These are phyloP conservation scores for Aspergillus sp. DNA, from an alignment of 2,329 filamentous ascomycete genomes.

Conservation along the genomic window DNA sequence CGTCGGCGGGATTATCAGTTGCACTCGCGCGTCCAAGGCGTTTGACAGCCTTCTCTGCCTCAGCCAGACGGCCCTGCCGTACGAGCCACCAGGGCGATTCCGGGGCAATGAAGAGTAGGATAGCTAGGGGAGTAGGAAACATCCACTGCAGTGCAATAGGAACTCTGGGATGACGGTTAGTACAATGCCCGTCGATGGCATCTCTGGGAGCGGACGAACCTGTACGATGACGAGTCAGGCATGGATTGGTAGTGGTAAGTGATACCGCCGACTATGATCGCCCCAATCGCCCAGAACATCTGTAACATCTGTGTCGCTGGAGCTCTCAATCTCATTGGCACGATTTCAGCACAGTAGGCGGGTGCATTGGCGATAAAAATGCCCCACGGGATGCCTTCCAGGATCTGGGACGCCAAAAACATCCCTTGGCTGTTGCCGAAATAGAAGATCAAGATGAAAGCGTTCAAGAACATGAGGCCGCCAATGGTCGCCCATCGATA, in stretches of 20 bases:
- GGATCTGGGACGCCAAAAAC: constrained; percentile 55
- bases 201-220: constrained; percentile 35
- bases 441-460: constrained; percentile 53
- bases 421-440: constrained; percentile 46
- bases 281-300: constrained; percentile 65
- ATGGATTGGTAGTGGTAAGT: constrained; percentile 54
- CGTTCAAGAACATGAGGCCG: constrained; percentile 54
- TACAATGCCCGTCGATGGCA: constrained; percentile 23
- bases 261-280: constrained; percentile 60
- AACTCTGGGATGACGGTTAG: constrained; percentile 43
- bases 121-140: constrained; percentile 56
- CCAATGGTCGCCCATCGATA: constrained; percentile 60
- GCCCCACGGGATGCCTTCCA: constrained; percentile 65
- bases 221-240: constrained; percentile 38
- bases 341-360: constrained; percentile 63
- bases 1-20: constrained; percentile 42
- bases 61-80: constrained; percentile 47
- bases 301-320: constrained; percentile 63
- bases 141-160: constrained; percentile 61
- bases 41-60: constrained; percentile 47
- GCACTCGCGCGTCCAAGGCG: constrained; percentile 50
- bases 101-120: constrained; percentile 53
- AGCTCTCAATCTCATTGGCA: constrained; percentile 58
- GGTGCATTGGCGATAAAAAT: constrained; percentile 66
- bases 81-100: constrained; percentile 56